These are phyloP conservation scores for Termitomyces sp. DNA, from an alignment of 768 basidiomycete species.

Conservation along the genomic window DNA sequence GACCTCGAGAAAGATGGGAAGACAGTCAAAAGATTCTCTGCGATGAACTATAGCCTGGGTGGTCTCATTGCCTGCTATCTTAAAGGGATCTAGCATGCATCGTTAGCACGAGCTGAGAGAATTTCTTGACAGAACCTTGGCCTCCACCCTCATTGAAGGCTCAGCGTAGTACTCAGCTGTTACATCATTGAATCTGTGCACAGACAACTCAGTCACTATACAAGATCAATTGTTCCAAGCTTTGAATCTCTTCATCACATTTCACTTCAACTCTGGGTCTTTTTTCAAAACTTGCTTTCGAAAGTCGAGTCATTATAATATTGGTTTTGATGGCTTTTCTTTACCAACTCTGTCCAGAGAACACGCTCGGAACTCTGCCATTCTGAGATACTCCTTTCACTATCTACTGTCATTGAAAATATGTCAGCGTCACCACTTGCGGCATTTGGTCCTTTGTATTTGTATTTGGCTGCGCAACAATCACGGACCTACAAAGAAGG, in stretches of 20 bases:
- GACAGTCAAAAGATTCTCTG: constrained; percentile 62
- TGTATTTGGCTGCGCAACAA: too few relatives aligned
- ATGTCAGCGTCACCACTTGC: too few relatives aligned
- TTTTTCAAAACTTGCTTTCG: neutral
- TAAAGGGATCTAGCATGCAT: constrained; percentile 42
- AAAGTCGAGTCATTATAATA: too few relatives aligned
- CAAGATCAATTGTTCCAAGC: neutral
- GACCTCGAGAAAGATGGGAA: constrained; percentile 46
- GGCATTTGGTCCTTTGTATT: too few relatives aligned
- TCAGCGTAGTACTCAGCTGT: neutral
- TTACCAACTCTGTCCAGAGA: too few relatives aligned
- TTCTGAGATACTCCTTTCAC: too few relatives aligned
- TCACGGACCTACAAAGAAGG: neutral
- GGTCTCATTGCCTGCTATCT: constrained; percentile 79
- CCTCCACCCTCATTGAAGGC: constrained; percentile 7
- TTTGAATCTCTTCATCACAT: neutral
- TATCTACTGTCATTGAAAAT: too few relatives aligned
- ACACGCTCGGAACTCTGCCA: too few relatives aligned
- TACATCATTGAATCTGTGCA: neutral
- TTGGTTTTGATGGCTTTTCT: too few relatives aligned
- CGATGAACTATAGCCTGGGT: constrained; percentile 76
- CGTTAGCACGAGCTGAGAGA: too few relatives aligned
- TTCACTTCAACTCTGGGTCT: neutral
- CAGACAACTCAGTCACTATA: neutral
- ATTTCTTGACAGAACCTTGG: too few relatives aligned